Conservation (phyloP, 2,329 filamentous ascomycete genomes). For the Penicillium sp. region DNA sequence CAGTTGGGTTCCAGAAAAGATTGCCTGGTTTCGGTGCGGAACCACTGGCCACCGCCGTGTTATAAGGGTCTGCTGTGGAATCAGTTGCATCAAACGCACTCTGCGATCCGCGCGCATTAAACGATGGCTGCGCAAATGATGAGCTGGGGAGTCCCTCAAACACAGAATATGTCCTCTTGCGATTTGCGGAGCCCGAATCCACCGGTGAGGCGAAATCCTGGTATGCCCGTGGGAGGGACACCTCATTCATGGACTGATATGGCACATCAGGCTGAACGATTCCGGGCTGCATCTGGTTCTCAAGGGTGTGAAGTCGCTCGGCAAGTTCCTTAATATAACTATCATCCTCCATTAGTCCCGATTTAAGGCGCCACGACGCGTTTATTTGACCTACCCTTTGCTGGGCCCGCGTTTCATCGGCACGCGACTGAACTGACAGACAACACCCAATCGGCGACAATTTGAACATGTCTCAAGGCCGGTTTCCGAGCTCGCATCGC, state of each 20-base stretch:
- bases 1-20: slow-evolving; percentile 40
- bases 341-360: slow-evolving; percentile 1
- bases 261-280: slow-evolving; percentile 43
- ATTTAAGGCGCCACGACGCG: not conserved
- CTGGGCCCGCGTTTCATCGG: slow-evolving; percentile 86
- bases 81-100: slow-evolving; percentile 37
- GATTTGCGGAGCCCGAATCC: slow-evolving; percentile 39
- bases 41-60: slow-evolving; percentile 39
- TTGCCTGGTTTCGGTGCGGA: slow-evolving; percentile 36
- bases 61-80: slow-evolving; percentile 31
- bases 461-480: slow-evolving; percentile 76
- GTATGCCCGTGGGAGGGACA: slow-evolving; percentile 44
- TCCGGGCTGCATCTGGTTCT: slow-evolving; percentile 65
- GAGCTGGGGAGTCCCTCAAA: slow-evolving; percentile 47
- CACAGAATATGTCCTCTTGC: slow-evolving; percentile 53
- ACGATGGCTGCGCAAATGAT: slow-evolving; percentile 42
- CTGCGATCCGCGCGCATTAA: slow-evolving; percentile 36
- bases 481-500: slow-evolving; percentile 75
- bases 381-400: slow-evolving; percentile 64
- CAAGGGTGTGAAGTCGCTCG: slow-evolving; percentile 78
- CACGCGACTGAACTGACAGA: slow-evolving; percentile 81
- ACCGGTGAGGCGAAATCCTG: slow-evolving; percentile 57
- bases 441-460: slow-evolving; percentile 73
- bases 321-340: slow-evolving; percentile 91
- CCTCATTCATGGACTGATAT: slow-evolving; percentile 46